These are phyloP conservation scores for Ogataea populi-albae DNA, from an alignment of 805 yeast genomes.

Conservation along the genomic window DNA sequence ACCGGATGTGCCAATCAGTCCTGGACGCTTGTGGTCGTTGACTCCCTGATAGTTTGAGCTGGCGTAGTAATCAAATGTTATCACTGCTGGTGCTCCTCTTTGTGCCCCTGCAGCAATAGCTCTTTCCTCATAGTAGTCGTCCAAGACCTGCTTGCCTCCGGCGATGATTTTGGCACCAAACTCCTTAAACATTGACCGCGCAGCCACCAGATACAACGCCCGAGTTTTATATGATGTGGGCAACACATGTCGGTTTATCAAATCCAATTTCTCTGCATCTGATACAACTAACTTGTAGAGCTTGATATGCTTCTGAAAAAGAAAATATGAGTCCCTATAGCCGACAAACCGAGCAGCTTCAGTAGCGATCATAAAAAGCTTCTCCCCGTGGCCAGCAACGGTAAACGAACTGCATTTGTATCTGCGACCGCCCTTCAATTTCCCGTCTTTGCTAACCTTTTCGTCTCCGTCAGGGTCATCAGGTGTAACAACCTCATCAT, in stretches of 20 bases:
- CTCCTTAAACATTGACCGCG: constrained; percentile 83
- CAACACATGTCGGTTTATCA: constrained; percentile 75
- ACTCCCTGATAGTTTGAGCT: constrained; percentile 13
- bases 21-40: constrained; percentile 21
- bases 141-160: constrained; percentile 76
- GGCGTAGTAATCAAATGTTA: constrained; percentile 25
- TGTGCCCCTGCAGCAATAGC: constrained; percentile 58
- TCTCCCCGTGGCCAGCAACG: constrained; percentile 61
- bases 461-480: constrained; percentile 76
- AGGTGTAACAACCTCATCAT: constrained; percentile 77
- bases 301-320: constrained; percentile 81
- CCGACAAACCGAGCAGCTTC: constrained; percentile 97
- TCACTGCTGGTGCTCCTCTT: constrained; percentile 54
- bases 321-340: constrained; percentile 83
- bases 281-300: constrained; percentile 70
- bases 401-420: constrained; percentile 71
- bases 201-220: constrained; percentile 85
- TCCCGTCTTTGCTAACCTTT: constrained; percentile 69
- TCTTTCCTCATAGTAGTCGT: constrained; percentile 80
- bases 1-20: constrained; percentile 11
- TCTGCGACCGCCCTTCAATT: constrained; percentile 66
- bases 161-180: constrained; percentile 84
- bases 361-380: constrained; percentile 84
- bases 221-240: constrained; percentile 92
- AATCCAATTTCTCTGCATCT: constrained; percentile 76